phyloP scores from a whole-genome alignment of 73 alveolate species.

The Urostyla sp. region DNA sequence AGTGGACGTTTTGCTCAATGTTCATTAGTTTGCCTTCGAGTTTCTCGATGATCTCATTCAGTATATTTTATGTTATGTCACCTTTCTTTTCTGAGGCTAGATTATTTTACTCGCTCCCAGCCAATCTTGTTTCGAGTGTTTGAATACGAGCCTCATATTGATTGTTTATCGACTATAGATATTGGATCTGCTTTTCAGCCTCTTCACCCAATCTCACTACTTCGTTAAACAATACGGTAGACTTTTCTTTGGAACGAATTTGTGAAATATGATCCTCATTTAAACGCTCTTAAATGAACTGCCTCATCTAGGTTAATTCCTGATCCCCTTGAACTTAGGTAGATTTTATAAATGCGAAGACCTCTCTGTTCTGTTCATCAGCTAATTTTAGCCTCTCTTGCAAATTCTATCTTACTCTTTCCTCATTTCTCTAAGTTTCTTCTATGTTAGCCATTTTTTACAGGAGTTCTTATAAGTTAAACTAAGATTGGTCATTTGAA shows the following conservation, averaged over 20 bases:
- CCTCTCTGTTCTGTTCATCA: conserved; percentile 62
- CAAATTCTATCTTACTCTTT: conserved; percentile 23
- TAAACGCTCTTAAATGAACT: conserved; percentile 55
- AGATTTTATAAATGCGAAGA: conserved; percentile 46
- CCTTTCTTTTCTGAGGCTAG: conserved; percentile 56
- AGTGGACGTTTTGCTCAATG: conserved; percentile 56
- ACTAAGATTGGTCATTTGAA: conserved; percentile 48
- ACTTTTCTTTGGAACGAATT: conserved; percentile 61
- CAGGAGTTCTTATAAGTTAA: conserved; percentile 39
- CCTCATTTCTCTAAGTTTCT: conserved; percentile 51
- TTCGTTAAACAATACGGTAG: conserved; percentile 71
- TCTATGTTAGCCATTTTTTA: conserved; percentile 41
- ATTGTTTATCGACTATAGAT: conserved; percentile 34
- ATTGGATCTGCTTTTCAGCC: conserved; percentile 62
- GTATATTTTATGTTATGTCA: conserved; percentile 55
- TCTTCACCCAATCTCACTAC: conserved; percentile 74
- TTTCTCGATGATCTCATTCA: conserved; percentile 68
- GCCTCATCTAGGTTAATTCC: conserved; percentile 69
- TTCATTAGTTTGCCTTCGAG: conserved; percentile 63
- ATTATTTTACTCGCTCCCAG: conserved; percentile 34
- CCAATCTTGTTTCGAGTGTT: conserved; percentile 57
- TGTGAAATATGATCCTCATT: conserved; percentile 64
- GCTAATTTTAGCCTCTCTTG: conserved; percentile 54
- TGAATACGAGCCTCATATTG: conserved; percentile 57
- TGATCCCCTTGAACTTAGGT: conserved; percentile 54